These are phyloP conservation scores for Aleurites moluccanus DNA, from an alignment of 441 rosid species.

Conservation along the genomic window DNA sequence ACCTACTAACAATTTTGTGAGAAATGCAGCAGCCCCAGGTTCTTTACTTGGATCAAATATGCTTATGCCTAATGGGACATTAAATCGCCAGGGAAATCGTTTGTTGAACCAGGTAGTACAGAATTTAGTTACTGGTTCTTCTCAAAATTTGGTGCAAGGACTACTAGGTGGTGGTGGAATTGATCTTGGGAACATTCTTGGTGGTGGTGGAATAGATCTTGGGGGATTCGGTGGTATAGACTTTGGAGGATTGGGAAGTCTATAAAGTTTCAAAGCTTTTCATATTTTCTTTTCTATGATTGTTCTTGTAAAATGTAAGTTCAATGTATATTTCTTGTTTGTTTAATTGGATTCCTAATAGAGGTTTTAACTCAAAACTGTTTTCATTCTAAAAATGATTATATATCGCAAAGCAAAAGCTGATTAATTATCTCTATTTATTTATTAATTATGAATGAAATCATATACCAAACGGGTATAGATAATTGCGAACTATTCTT, in stretches of 20 bases:
- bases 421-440: too few relatives aligned
- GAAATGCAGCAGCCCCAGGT: not conserved
- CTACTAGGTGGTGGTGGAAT: not conserved
- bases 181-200: not conserved
- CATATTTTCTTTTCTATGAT: not conserved
- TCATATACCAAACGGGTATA: too few relatives aligned
- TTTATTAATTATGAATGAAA: too few relatives aligned
- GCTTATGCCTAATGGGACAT: not conserved
- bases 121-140: too few relatives aligned
- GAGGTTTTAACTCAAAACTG: too few relatives aligned
- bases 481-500: too few relatives aligned
- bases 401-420: too few relatives aligned
- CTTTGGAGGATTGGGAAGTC: not conserved
- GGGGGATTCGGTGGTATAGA: conserved; percentile 1
- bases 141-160: conserved; percentile 7
- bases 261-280: not conserved
- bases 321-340: too few relatives aligned
- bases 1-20: not conserved
- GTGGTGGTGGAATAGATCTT: not conserved
- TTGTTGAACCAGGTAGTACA: not conserved
- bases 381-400: too few relatives aligned
- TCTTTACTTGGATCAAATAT: not conserved
- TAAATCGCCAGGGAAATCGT: not conserved
- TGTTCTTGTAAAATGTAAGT: too few relatives aligned
- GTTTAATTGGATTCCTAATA: too few relatives aligned